These are phyloP conservation scores for Mycena venus DNA, from an alignment of 768 basidiomycete genomes.

Conservation along the genomic window DNA sequence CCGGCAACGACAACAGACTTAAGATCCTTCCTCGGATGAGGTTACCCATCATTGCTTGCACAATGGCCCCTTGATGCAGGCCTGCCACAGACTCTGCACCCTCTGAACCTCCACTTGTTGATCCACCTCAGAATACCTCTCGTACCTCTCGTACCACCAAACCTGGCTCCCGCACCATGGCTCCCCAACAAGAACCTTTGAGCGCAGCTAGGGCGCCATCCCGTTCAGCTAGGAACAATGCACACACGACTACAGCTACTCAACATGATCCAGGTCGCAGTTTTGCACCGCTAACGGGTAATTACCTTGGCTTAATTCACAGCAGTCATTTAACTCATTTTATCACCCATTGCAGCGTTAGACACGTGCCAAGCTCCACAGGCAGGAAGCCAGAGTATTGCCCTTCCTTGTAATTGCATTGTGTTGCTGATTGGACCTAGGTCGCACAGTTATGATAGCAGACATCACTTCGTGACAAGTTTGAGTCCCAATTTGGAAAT, in stretches of 20 bases:
- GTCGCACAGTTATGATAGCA: slow-evolving; percentile 1
- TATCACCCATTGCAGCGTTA: neutral
- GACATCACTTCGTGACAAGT: too few relatives aligned
- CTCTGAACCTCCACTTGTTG: neutral
- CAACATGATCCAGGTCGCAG: neutral
- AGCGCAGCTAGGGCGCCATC: neutral
- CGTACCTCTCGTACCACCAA: neutral
- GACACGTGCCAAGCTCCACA: neutral
- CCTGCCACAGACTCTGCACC: neutral
- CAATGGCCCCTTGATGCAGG: neutral
- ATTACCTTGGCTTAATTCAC: neutral
- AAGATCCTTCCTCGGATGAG: neutral
- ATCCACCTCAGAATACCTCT: neutral
- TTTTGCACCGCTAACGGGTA: slow-evolving; percentile 3
- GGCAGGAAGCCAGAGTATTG: slow-evolving; percentile 2
- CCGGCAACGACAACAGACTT: neutral
- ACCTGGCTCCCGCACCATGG: neutral
- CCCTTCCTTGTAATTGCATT: neutral
- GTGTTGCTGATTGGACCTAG: slow-evolving; percentile 1
- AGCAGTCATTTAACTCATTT: neutral
- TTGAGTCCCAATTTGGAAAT: too few relatives aligned
- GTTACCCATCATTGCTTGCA: neutral
- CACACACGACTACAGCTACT: neutral
- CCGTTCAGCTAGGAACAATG: neutral
- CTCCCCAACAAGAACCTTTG: neutral